A percentile compares a stretch with the other conserved stretches of the same genome.
phyloP scores from a whole-genome alignment of 306 rosid species.

The Argentina anserina region DNA sequence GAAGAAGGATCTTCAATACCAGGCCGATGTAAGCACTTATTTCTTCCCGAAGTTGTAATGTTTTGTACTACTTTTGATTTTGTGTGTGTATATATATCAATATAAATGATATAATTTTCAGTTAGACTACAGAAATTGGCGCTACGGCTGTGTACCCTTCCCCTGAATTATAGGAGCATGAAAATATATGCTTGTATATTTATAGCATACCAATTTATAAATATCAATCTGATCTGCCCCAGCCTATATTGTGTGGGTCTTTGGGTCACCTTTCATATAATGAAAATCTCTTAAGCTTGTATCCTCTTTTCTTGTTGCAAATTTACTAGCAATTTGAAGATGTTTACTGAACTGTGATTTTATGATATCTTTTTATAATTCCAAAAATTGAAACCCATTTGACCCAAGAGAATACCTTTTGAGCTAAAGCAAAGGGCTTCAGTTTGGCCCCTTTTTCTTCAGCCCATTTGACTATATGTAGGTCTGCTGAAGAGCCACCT shows the following conservation, averaged over 20 bases:
- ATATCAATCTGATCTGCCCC: background rate
- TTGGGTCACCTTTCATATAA: background rate
- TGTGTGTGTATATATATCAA: too few relatives aligned
- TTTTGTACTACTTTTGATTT: too few relatives aligned
- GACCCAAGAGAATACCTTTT: background rate
- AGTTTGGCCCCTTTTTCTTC: too few relatives aligned
- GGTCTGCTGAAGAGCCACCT: too few relatives aligned
- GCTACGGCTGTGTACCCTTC: background rate
- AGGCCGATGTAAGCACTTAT: conserved; percentile 80
- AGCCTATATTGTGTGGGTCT: background rate
- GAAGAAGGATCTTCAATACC: conserved; percentile 99
- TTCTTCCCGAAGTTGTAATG: background rate
- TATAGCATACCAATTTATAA: background rate
- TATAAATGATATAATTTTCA: too few relatives aligned
- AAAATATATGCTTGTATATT: background rate
- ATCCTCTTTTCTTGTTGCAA: background rate
- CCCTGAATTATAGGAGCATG: background rate
- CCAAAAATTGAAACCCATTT: background rate
- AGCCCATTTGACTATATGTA: too few relatives aligned
- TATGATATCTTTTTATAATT: background rate
- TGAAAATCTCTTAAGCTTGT: background rate
- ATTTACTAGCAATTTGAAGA: background rate
- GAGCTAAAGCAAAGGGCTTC: background rate
- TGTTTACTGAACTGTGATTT: background rate
- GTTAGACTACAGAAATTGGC: too few relatives aligned